phyloP scores from a whole-genome alignment of 2,329 filamentous ascomycete species.

The Diaporthe nobilis region DNA sequence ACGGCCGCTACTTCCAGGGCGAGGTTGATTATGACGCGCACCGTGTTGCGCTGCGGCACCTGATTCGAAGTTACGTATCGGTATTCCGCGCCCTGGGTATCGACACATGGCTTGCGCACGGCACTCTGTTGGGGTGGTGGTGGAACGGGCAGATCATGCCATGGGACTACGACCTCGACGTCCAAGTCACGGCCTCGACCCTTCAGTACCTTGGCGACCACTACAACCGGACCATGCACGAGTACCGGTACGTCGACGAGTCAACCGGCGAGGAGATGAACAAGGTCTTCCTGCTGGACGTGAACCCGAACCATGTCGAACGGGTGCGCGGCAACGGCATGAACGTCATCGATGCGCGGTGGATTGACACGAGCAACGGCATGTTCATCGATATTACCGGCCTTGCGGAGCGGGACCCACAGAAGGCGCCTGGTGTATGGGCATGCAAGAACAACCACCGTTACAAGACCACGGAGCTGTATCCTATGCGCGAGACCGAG shows the following conservation, averaged over 20 bases:
- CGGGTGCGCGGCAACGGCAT: conserved; percentile 74
- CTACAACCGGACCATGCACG: conserved; percentile 78
- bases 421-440: conserved; percentile 74
- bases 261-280: conserved; percentile 56
- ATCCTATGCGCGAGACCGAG: conserved; percentile 79
- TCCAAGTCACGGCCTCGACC: conserved; percentile 79
- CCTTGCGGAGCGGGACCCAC: conserved; percentile 76
- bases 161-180: conserved; percentile 89
- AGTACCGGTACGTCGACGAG: conserved; percentile 63
- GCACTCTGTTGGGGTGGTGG: conserved; percentile 89
- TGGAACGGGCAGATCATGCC: conserved; percentile 86
- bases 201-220: conserved; percentile 74
- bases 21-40: conserved; percentile 77
- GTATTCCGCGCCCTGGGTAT: conserved; percentile 75
- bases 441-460: conserved; percentile 85
- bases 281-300: conserved; percentile 78
- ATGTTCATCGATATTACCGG: conserved; percentile 89
- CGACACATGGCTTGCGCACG: conserved; percentile 90
- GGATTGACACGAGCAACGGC: conserved; percentile 83
- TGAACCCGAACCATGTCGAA: conserved; percentile 79
- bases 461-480: conserved; percentile 80
- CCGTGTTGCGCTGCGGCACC: conserved; percentile 74
- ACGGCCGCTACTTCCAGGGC: conserved; percentile 76
- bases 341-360: conserved; percentile 88
- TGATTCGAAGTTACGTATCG: conserved; percentile 82